Percentiles rank a stretch among this genome's conserved stretches.
phyloP scores from a whole-genome alignment of 805 yeast species.

The Pichia paraexigua region DNA sequence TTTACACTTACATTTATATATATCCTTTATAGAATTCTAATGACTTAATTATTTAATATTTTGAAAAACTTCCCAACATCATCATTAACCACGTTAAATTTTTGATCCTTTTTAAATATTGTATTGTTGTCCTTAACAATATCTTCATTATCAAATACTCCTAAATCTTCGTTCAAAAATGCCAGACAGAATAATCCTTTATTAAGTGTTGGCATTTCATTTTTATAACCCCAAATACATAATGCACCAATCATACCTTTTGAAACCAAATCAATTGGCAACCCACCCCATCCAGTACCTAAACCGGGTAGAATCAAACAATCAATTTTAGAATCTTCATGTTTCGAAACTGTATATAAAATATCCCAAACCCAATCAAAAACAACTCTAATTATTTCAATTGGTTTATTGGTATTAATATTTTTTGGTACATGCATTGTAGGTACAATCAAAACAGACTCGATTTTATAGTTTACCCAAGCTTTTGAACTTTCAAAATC shows the following conservation, averaged over 20 bases:
- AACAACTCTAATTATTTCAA: constrained; percentile 16
- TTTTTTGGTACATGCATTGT: constrained; percentile 33
- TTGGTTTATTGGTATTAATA: constrained; percentile 2
- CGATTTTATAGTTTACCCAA: constrained; percentile 23
- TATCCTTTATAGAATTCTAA: background rate
- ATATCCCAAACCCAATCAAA: constrained; percentile 34
- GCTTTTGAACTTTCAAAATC: constrained; percentile 21
- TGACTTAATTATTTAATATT: background rate
- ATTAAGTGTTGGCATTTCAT: constrained; percentile 7
- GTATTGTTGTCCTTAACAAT: background rate
- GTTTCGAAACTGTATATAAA: constrained; percentile 20
- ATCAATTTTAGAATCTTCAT: constrained; percentile 15
- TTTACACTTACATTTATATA: too few relatives aligned
- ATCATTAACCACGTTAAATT: constrained; percentile 3
- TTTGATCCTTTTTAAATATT: background rate
- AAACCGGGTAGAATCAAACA: constrained; percentile 31
- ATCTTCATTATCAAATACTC: constrained; percentile 2
- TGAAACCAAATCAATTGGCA: constrained; percentile 27
- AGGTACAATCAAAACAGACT: constrained; percentile 30
- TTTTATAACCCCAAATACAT: constrained; percentile 17
- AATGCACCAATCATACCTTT: constrained; percentile 32
- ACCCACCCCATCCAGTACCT: constrained; percentile 34
- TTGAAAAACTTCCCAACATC: constrained; percentile 7
- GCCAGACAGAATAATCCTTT: constrained; percentile 19
- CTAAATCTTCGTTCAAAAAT: constrained; percentile 21